Conservation (phyloP, 371 early-diverging fungal species). For the Apophysomyces elegans region DNA sequence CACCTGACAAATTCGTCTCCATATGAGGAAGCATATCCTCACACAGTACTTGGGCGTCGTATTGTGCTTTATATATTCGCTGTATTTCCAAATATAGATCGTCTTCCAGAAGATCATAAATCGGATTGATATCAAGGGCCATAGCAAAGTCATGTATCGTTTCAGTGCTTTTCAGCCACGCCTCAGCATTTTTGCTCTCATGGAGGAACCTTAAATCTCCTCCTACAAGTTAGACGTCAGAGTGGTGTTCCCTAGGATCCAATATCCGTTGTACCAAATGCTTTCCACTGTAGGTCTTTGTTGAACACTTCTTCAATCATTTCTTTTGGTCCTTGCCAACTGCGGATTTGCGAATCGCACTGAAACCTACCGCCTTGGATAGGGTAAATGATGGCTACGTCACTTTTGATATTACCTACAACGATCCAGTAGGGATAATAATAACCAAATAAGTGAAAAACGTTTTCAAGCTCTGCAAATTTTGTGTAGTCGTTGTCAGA, state of each 20-base stretch:
- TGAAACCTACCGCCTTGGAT: background rate
- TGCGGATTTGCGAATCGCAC: background rate
- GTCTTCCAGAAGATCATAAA: background rate
- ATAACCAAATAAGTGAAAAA: background rate
- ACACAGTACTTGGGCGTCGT: background rate
- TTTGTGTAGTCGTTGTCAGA: background rate
- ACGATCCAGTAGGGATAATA: slow-evolving; percentile 1
- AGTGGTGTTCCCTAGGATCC: background rate
- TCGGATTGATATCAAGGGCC: background rate
- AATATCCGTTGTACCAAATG: background rate
- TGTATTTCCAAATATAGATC: background rate
- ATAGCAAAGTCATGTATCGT: background rate
- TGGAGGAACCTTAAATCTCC: background rate
- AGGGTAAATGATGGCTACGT: background rate
- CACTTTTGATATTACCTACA: background rate
- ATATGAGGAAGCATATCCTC: no score
- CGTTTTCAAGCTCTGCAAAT: background rate
- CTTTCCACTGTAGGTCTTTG: background rate
- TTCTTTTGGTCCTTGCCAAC: background rate
- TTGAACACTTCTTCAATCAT: background rate
- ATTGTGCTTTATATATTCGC: background rate
- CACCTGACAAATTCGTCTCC: no score
- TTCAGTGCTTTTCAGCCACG: background rate
- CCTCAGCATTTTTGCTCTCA: background rate
- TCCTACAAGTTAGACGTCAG: background rate